Base-by-base conservation (phyloP, 768 basidiomycete genomes). In the Naematelia encephala region DNA sequence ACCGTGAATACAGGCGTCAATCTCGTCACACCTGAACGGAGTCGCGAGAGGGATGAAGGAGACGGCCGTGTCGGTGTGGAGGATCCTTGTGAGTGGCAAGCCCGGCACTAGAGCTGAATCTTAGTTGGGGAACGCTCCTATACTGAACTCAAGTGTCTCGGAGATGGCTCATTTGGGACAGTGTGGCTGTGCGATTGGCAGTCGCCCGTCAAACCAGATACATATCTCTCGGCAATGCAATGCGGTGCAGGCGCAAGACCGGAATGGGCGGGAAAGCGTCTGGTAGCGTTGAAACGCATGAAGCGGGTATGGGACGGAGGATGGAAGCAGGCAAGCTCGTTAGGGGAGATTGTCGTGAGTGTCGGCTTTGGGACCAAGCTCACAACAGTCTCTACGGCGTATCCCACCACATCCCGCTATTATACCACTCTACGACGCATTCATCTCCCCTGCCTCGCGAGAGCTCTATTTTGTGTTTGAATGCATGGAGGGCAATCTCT, bases 141-240 rank as follows among this genome's bases (percentile, higher is more conserved):
- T 77, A 93, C 92, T 26, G 88, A 90, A 50, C 84, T 98, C 82
- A 98, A 98, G 81, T 87, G 89, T 62, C 85, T 99, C 77, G 96
- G 96, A 43, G 94, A 97, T 77, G 96, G 96, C 56, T 97, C 94
- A 4, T 98, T 99, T 74, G 96, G 96, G 52, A 98, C 92, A 2
- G 96, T 99, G 65, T 91, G 90, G 86, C 84, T 99, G 68, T 96
- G 93, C 79, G 96, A 99, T 82, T 99, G 94, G 94, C 91, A 96
- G 82, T 90, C 90, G 73, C 85, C 89, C 62, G 82, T 98, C 75
- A 90, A 91, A 75, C 86, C 90, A 77, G 88, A 89, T 82, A 90
- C 89, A 52, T 87, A 87, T 44, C 80, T 91, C 63, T 91, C 91
- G 21, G 89, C 92, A 34, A 96, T 96, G 93, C 92, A 96, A 77